Conservation (phyloP, 176 grass and related monocot genomes). For the Ampelocalamus luodianensis region DNA sequence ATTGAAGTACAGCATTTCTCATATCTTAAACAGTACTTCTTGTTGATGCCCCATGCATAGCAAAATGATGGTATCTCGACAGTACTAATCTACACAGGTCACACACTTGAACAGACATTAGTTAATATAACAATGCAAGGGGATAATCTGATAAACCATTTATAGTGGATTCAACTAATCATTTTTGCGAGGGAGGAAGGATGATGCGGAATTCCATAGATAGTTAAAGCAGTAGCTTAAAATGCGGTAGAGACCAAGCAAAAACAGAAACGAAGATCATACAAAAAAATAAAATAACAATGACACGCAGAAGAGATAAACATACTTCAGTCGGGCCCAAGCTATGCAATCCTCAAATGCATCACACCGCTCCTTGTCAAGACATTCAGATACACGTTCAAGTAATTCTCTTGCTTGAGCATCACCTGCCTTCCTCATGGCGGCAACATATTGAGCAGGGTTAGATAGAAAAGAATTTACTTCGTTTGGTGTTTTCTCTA, state of each 20-base stretch:
- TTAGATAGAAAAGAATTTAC: too few relatives aligned
- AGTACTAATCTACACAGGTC: not conserved
- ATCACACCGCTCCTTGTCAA: too few relatives aligned
- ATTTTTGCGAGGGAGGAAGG: not conserved
- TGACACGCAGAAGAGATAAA: too few relatives aligned
- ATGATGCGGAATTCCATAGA: not conserved
- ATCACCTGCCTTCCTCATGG: too few relatives aligned
- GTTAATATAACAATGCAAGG: not conserved
- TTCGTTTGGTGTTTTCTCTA: too few relatives aligned
- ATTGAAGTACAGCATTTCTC: not conserved
- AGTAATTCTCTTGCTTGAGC: too few relatives aligned
- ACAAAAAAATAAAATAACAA: too few relatives aligned
- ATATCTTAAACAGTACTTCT: not conserved
- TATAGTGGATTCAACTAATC: not conserved
- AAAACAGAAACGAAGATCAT: not conserved
- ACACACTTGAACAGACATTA: not conserved
- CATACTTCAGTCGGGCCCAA: too few relatives aligned
- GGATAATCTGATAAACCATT: not conserved
- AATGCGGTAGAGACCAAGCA: not conserved
- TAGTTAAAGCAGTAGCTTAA: not conserved
- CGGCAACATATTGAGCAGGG: too few relatives aligned
- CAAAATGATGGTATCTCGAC: not conserved
- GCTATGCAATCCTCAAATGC: too few relatives aligned
- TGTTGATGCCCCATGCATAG: not conserved
- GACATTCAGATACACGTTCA: too few relatives aligned